These are phyloP conservation scores for Diaporthe citriasiana DNA, from an alignment of 2,329 filamentous ascomycete species.

Conservation along the genomic window DNA sequence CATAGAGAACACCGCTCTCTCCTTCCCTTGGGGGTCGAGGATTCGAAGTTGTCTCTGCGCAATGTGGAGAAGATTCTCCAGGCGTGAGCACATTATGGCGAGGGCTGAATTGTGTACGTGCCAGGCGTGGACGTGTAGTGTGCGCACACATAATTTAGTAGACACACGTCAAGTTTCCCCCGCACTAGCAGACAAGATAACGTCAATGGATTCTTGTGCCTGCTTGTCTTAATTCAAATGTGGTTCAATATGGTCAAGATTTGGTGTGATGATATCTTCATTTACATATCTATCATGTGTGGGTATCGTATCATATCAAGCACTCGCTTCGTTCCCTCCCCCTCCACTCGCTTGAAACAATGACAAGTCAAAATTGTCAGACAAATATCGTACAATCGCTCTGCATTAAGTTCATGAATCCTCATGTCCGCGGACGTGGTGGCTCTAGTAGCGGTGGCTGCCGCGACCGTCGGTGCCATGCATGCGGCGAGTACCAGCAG, in stretches of 20 bases:
- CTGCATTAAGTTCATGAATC: neutral
- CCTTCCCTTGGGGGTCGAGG: neutral
- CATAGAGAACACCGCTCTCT: neutral
- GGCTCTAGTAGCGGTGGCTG: slow-evolving; percentile 53
- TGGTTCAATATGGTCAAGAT: neutral
- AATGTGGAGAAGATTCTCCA: neutral
- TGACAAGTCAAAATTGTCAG: neutral
- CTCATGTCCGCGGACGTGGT: neutral
- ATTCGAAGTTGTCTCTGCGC: neutral
- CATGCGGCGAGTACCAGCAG: slow-evolving; percentile 81
- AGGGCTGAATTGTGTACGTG: neutral
- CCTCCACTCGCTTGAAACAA: slow-evolving; percentile 4
- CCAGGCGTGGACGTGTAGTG: neutral
- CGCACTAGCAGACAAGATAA: neutral
- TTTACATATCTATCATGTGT: slow-evolving; percentile 25
- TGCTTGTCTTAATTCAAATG: neutral
- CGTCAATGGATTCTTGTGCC: neutral
- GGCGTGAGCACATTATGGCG: neutral
- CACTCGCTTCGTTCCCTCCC: slow-evolving; percentile 27
- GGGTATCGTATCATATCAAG: slow-evolving; percentile 43
- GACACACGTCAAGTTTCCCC: neutral
- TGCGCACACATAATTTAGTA: neutral
- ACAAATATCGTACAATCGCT: neutral
- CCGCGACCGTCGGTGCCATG: slow-evolving; percentile 80
- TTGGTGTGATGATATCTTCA: slow-evolving; percentile 27